A percentile compares a stretch with the other conserved stretches of the same genome.
These are phyloP conservation scores for Lindgomyces ingoldianus DNA, from an alignment of 495 filamentous ascomycete genomes.

Conservation along the genomic window DNA sequence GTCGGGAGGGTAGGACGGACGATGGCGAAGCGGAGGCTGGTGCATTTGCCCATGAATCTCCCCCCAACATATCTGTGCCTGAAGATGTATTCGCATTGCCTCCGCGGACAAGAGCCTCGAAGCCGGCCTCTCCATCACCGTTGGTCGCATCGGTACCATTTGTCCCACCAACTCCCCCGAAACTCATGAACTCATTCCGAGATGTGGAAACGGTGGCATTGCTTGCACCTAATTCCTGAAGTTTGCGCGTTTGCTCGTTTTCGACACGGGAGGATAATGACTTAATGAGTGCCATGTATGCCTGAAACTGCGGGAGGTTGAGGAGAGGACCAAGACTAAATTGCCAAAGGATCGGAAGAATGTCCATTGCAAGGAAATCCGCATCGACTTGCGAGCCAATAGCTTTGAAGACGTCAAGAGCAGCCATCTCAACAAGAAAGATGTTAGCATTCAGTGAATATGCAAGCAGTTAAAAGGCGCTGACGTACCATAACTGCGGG, in stretches of 20 bases:
- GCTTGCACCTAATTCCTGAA: conserved; percentile 72
- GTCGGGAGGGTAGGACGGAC: conserved; percentile 28
- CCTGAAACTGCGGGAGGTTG: conserved; percentile 80
- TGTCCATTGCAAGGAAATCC: conserved; percentile 91
- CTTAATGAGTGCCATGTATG: conserved; percentile 85
- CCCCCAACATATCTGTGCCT: conserved; percentile 46
- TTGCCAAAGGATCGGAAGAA: conserved; percentile 84
- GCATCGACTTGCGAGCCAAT: conserved; percentile 80
- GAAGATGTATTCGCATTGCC: conserved; percentile 30
- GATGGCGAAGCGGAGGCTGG: conserved; percentile 24
- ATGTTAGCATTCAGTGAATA: neutral
- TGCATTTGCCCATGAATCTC: conserved; percentile 40
- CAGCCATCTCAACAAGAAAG: conserved; percentile 63
- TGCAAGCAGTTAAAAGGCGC: neutral
- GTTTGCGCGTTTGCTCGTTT: conserved; percentile 80
- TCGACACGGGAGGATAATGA: conserved; percentile 77
- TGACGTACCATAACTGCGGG: conserved; percentile 77
- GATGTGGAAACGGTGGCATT: conserved; percentile 40
- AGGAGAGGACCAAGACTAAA: conserved; percentile 90
- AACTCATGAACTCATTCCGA: conserved; percentile 61
- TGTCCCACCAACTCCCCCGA: conserved; percentile 53
- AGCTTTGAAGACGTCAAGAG: conserved; percentile 77
- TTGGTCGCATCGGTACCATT: conserved; percentile 53
- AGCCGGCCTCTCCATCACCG: conserved; percentile 64
- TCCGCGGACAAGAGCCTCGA: conserved; percentile 85